Conservation (phyloP, 345 rosid species). For the Melastoma malabathricum region DNA sequence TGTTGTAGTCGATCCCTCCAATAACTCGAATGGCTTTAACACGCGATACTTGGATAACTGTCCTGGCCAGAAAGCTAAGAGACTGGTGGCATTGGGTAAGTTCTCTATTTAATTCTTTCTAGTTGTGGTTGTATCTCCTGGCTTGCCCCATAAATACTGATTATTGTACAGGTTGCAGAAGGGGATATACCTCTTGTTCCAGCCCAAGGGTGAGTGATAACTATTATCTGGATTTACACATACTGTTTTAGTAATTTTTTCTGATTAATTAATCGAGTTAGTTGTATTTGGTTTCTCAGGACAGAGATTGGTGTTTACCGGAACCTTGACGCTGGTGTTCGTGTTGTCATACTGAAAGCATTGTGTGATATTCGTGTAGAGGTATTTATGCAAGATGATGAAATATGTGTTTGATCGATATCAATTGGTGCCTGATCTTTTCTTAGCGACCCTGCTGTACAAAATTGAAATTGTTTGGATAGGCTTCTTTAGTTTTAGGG, state of each 20-base stretch:
- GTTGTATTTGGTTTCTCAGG: conserved; percentile 25
- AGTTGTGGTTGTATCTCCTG: too few relatives aligned
- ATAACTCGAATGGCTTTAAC: conserved; percentile 90
- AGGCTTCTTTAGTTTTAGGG: too few relatives aligned
- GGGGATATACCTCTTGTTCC: conserved; percentile 96
- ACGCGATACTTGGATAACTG: conserved; percentile 96
- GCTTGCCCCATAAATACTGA: not conserved
- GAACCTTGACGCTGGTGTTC: conserved; percentile 84
- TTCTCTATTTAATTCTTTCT: conserved; percentile 14
- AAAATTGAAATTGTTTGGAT: too few relatives aligned
- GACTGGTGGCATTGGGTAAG: conserved; percentile 99
- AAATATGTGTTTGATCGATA: too few relatives aligned
- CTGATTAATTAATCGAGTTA: not conserved
- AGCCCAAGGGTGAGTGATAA: conserved; percentile 76
- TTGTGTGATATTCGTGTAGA: conserved; percentile 96
- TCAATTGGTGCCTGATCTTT: too few relatives aligned
- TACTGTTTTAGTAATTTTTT: conserved; percentile 7
- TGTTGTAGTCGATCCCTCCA: conserved; percentile 75
- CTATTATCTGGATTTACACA: conserved; percentile 1
- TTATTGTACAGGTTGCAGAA: conserved; percentile 69
- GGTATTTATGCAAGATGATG: conserved; percentile 25
- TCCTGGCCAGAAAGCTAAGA: conserved; percentile 89
- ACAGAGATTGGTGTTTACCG: conserved; percentile 70
- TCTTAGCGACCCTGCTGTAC: too few relatives aligned
- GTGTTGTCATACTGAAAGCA: conserved; percentile 94